phyloP scores from a whole-genome alignment of 2,329 filamentous ascomycete species.

The Aspergillus alliaceus region DNA sequence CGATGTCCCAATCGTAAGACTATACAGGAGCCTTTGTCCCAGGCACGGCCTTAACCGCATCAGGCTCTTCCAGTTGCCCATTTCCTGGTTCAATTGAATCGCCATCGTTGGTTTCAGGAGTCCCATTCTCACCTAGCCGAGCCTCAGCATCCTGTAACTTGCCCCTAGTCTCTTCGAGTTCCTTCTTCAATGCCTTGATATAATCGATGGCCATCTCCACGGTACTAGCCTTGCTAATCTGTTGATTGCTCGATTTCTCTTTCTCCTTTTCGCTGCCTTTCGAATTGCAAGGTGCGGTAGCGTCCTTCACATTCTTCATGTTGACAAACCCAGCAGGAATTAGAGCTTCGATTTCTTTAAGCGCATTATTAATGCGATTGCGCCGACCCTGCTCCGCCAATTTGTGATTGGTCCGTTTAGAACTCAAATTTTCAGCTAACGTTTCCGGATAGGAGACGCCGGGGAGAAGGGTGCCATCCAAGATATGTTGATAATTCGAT shows the following conservation, averaged over 20 bases:
- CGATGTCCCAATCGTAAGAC: not conserved
- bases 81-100: not conserved
- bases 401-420: slow-evolving; percentile 96
- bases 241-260: slow-evolving; percentile 52
- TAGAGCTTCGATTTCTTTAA: slow-evolving; percentile 86
- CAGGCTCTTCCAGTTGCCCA: not conserved
- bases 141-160: slow-evolving; percentile 66
- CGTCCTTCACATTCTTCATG: slow-evolving; percentile 41
- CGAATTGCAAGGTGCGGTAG: slow-evolving; percentile 38
- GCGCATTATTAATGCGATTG: slow-evolving; percentile 90
- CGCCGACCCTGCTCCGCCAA: slow-evolving; percentile 93
- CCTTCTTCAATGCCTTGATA: slow-evolving; percentile 79
- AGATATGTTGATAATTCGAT: slow-evolving; percentile 96
- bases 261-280: slow-evolving; percentile 47
- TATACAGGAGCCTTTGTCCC: not conserved
- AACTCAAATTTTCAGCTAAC: slow-evolving; percentile 88
- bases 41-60: not conserved
- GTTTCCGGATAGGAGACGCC: slow-evolving; percentile 89
- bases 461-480: slow-evolving; percentile 88
- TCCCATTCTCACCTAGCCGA: slow-evolving; percentile 45
- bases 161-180: slow-evolving; percentile 65
- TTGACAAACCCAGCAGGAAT: slow-evolving; percentile 61
- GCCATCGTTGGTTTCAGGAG: not conserved
- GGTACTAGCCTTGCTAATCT: slow-evolving; percentile 91
- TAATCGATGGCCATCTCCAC: slow-evolving; percentile 98